Evolutionary conservation across 176 grass and related monocot genomes (phyloP).

Genomic region (Pharus latifolius): DNA sequence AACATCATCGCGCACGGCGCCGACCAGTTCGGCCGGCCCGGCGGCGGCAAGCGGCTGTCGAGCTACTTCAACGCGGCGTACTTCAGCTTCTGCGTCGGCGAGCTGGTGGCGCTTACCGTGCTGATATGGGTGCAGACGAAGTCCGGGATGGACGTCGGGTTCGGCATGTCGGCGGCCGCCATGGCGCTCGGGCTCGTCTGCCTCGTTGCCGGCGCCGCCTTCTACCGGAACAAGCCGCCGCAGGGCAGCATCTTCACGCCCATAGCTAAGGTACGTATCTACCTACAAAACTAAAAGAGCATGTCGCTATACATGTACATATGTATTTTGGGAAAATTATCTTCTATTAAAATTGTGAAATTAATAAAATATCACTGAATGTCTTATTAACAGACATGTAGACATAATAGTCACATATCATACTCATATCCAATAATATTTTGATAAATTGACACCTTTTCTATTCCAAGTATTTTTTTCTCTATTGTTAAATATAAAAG

Average conservation of each 20-base stretch:
- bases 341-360: no score
- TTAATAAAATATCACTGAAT: no score
- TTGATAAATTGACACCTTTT: no score
- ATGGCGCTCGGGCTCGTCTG: conserved; percentile 44
- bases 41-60: conserved; percentile 38
- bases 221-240: conserved; percentile 77
- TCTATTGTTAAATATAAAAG: no score
- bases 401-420: no score
- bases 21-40: conserved; percentile 50
- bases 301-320: no score
- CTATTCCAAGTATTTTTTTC: no score
- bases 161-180: conserved; percentile 50
- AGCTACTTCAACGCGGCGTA: conserved; percentile 89
- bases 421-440: no score
- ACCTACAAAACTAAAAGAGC: no score
- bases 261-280: conserved; percentile 40
- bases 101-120: conserved; percentile 72
- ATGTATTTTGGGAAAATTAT: no score
- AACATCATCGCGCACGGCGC: conserved; percentile 86
- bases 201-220: conserved; percentile 51
- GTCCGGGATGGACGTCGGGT: conserved; percentile 74
- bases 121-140: conserved; percentile 82
- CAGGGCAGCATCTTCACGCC: conserved; percentile 89
- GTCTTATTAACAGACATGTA: no score
- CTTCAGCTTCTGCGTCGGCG: conserved; percentile 91